Evolutionary conservation across 2,329 filamentous ascomycete species (phyloP).

Genomic region (Aspergillus fumigatus): DNA sequence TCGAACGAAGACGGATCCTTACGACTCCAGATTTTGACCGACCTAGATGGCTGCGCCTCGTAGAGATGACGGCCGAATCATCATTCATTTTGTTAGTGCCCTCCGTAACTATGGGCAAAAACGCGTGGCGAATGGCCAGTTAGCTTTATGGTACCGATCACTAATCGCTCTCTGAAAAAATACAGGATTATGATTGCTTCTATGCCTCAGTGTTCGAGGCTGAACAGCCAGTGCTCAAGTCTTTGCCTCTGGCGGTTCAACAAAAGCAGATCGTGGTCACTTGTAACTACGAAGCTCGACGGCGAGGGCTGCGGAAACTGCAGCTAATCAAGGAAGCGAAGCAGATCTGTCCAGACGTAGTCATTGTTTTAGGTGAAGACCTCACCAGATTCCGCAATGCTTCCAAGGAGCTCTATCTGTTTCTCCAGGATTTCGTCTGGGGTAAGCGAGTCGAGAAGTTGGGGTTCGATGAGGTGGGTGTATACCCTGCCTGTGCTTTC

Average conservation of each 20-base stretch:
- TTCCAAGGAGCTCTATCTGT: slow-evolving; percentile 73
- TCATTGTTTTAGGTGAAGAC: slow-evolving; percentile 84
- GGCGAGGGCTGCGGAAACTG: slow-evolving; percentile 64
- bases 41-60: slow-evolving; percentile 19
- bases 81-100: slow-evolving; percentile 72
- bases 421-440: slow-evolving; percentile 72
- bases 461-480: slow-evolving; percentile 80
- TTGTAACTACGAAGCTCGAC: slow-evolving; percentile 87
- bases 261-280: slow-evolving; percentile 92
- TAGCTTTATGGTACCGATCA: not conserved
- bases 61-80: slow-evolving; percentile 61
- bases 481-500: not conserved
- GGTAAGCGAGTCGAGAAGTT: slow-evolving; percentile 71
- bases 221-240: slow-evolving; percentile 67
- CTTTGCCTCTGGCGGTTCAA: slow-evolving; percentile 73
- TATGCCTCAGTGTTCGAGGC: slow-evolving; percentile 89
- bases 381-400: slow-evolving; percentile 78
- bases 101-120: not conserved
- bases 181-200: slow-evolving; percentile 64
- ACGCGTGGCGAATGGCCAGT: slow-evolving; percentile 1
- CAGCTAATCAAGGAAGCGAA: slow-evolving; percentile 80
- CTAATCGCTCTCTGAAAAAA: slow-evolving; percentile 1
- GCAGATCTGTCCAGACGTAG: slow-evolving; percentile 72
- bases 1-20: not conserved
- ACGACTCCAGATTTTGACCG: slow-evolving; percentile 3